These are phyloP conservation scores for Cryphonectria nitschkei DNA, from an alignment of 2,329 filamentous ascomycete genomes.

Conservation along the genomic window DNA sequence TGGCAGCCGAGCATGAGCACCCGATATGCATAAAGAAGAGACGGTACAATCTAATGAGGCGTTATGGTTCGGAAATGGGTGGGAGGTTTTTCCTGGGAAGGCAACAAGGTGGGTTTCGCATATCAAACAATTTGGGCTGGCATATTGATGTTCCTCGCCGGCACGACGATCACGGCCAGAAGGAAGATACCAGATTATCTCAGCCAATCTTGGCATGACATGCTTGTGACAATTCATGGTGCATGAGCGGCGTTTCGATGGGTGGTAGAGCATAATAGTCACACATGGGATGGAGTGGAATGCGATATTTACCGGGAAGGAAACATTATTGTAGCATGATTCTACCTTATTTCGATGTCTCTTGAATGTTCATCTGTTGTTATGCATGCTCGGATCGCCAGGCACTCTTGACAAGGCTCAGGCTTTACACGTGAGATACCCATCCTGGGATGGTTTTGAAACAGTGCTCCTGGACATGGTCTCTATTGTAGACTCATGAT, in stretches of 20 bases:
- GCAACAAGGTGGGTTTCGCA: not conserved
- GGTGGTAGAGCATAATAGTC: not conserved
- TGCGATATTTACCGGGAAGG: not conserved
- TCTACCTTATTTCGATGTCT: not conserved
- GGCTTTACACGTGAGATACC: no score
- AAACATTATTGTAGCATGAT: not conserved
- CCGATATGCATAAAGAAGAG: conserved; percentile 16
- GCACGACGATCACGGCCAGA: not conserved
- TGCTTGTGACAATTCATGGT: not conserved
- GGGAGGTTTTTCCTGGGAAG: not conserved
- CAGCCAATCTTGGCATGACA: not conserved
- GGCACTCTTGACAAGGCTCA: not conserved
- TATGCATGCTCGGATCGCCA: not conserved
- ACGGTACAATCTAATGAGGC: not conserved
- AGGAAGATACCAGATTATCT: not conserved
- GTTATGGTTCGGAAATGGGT: not conserved
- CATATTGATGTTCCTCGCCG: not conserved
- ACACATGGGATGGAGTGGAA: not conserved
- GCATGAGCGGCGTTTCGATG: conserved; percentile 23
- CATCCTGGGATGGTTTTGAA: not conserved
- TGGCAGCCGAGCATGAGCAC: conserved; percentile 14
- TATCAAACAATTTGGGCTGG: not conserved
- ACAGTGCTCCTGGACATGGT: not conserved
- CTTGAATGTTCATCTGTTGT: not conserved
- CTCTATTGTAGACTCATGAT: not conserved